Evolutionary conservation across 306 rosid species (phyloP).

Genomic region (Acacia confusa): DNA sequence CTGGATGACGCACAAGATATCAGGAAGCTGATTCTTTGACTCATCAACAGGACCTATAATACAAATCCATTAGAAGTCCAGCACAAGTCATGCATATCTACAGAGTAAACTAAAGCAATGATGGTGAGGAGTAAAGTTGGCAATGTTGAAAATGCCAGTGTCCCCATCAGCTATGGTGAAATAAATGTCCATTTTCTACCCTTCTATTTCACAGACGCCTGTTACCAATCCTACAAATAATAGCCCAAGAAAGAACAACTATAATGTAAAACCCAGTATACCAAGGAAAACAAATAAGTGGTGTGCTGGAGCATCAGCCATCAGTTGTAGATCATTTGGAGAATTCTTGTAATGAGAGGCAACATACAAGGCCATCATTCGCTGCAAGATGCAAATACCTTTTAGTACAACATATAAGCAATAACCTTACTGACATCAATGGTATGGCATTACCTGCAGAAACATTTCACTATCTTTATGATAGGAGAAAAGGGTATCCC

Average conservation of each 20-base stretch:
- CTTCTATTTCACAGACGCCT: background rate
- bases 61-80: slow-evolving; percentile 31
- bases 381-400: slow-evolving; percentile 51
- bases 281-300: slow-evolving; percentile 95
- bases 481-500: slow-evolving; percentile 93
- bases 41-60: slow-evolving; percentile 91
- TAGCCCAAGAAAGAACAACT: slow-evolving; percentile 16
- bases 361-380: slow-evolving; percentile 98
- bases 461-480: slow-evolving; percentile 93
- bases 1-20: slow-evolving; percentile 96
- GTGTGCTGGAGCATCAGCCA: slow-evolving; percentile 99
- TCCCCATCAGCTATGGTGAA: background rate
- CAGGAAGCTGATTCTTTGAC: slow-evolving; percentile 91
- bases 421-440: slow-evolving; percentile 19
- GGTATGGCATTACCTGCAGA: slow-evolving; percentile 69
- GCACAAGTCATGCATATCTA: slow-evolving; percentile 4
- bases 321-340: slow-evolving; percentile 93
- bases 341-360: slow-evolving; percentile 98
- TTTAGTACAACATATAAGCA: slow-evolving; percentile 29
- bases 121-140: background rate
- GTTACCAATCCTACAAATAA: background rate
- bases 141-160: background rate
- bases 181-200: background rate
- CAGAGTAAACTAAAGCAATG: background rate
- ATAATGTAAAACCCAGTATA: slow-evolving; percentile 39